Evolutionary conservation across 768 basidiomycete genomes (phyloP), one percentile per base, ranked within the genome.

Genomic region (Pulveroboletus ravenelii): DNA sequence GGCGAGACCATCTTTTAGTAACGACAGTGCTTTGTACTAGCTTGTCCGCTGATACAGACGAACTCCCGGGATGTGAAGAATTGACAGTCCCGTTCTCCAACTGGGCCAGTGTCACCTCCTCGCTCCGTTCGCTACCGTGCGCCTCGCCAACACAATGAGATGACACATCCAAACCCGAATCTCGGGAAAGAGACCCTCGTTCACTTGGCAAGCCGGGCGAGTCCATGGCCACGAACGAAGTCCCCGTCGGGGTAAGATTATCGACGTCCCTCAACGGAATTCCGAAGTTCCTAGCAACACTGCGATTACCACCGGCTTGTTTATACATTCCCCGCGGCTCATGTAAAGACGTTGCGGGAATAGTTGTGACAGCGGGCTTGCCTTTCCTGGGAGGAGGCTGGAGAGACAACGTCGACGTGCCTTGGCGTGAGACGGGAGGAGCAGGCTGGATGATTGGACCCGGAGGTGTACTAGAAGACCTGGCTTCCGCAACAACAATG

Each of bases 1-100:
- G 80, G 45, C 78, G 72, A 34, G 82, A 82, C 81, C 82, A 81
- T 45, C 80, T 70, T 47, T 72, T 74, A 10, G 64, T 65, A 36
- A 65, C 47, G n/a, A 62, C 63, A 17, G 47, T 35, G 27, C 52
- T 63, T 15, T 56, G 52, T 10, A 35, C 45, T 31, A 44, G 54
- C 14, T 48, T 58, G 6, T 73, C 77, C 23, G 67, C 51, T 6
- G 77, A 55, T 5, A 50, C 30, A 17, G 47, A 38, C 39, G 25
- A 46, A 35, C 3, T 18, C 9, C 15, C 35, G 13, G 37, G 46
- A 17, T 49, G 15, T 6, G 41, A 30, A 30, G 38, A 14, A 25
- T 34, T 30, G 18, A 29, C 8, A 31, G 23, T 37, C 15, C n/a
- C 57, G 27, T 46, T 52, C 12, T 30, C 53, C 27, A 35, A 35